These are phyloP conservation scores for Penicillium longicatenatum DNA, from an alignment of 495 filamentous ascomycete genomes.

Conservation along the genomic window DNA sequence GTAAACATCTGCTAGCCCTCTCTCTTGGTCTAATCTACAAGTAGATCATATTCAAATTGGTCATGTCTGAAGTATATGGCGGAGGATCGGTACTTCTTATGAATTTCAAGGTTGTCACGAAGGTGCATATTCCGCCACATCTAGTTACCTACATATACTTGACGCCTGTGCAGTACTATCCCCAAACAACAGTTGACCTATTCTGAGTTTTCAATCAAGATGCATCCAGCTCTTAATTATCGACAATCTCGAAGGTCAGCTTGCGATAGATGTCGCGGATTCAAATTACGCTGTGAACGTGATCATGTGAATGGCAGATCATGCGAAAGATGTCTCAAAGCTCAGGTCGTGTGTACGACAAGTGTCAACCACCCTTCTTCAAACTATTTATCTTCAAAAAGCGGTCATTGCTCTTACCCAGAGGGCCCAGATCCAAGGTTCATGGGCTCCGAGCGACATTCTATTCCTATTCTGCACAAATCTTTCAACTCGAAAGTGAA, in stretches of 20 bases:
- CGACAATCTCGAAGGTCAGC: conserved; percentile 39
- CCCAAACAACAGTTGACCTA: too few species aligned
- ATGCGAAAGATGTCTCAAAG: conserved; percentile 33
- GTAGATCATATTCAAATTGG: conserved; percentile 13
- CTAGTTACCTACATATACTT: background rate
- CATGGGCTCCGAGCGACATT: background rate
- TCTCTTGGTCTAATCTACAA: conserved; percentile 13
- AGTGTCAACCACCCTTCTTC: conserved; percentile 21
- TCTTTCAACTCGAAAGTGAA: conserved; percentile 16
- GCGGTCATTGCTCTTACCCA: background rate
- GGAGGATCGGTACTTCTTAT: background rate
- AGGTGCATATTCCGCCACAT: background rate
- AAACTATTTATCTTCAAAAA: conserved; percentile 8
- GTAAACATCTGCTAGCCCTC: conserved; percentile 3
- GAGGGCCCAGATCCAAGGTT: conserved; percentile 6
- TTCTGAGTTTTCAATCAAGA: conserved; percentile 6
- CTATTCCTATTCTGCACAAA: conserved; percentile 20
- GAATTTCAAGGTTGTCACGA: background rate
- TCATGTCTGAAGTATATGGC: background rate
- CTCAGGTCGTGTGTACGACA: conserved; percentile 29
- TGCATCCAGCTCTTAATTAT: conserved; percentile 26
- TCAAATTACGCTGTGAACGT: conserved; percentile 42
- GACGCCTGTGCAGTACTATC: background rate
- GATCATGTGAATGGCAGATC: conserved; percentile 30
- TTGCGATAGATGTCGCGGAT: conserved; percentile 45